These are phyloP conservation scores for Linderina pennispora DNA, from an alignment of 192 early-diverging fungal genomes.

Conservation along the genomic window DNA sequence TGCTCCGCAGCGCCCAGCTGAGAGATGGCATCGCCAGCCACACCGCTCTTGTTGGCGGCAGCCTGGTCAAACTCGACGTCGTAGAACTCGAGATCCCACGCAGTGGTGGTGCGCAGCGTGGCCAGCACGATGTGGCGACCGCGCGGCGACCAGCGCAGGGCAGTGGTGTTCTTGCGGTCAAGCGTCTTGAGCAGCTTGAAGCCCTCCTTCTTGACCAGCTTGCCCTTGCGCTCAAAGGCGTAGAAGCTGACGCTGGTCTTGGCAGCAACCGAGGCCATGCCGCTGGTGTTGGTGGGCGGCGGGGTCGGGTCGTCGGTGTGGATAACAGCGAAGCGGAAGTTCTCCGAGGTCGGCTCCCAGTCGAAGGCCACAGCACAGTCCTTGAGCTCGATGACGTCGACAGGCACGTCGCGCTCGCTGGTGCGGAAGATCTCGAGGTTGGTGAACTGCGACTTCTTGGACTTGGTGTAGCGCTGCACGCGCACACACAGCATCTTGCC, in stretches of 20 bases:
- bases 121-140: conserved; percentile 89
- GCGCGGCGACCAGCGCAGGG: conserved; percentile 91
- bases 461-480: conserved; percentile 85
- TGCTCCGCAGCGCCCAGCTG: conserved; percentile 78
- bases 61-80: conserved; percentile 78
- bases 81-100: conserved; percentile 88
- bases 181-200: conserved; percentile 82
- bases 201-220: conserved; percentile 52
- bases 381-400: conserved; percentile 92
- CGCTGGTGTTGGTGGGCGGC: conserved; percentile 45
- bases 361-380: conserved; percentile 77
- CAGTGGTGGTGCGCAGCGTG: conserved; percentile 65
- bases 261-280: conserved; percentile 45
- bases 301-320: conserved; percentile 64
- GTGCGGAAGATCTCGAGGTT: conserved; percentile 95
- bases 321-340: conserved; percentile 80
- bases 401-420: conserved; percentile 89
- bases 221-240: conserved; percentile 71
- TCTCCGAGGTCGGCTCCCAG: conserved; percentile 90
- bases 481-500: conserved; percentile 90
- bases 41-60: conserved; percentile 44
- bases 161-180: conserved; percentile 75
- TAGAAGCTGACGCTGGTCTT: conserved; percentile 79
- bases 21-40: conserved; percentile 55
- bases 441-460: conserved; percentile 82